phyloP scores from a whole-genome alignment of 805 yeast genomes.

The Sugiyamaella boreocaroliniensis region DNA sequence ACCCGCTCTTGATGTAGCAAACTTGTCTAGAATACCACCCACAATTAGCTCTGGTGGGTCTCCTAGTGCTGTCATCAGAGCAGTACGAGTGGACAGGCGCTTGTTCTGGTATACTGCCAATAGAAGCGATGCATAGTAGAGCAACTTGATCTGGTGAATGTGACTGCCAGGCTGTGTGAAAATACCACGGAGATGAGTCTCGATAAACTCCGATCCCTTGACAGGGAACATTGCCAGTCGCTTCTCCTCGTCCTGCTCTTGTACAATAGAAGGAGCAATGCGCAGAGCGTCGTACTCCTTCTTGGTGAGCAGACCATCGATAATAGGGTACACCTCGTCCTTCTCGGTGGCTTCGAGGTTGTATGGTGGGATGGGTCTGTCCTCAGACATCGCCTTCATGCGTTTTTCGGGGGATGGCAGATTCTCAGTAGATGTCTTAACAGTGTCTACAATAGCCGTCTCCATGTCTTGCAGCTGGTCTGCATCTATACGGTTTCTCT shows the following conservation, averaged over 20 bases:
- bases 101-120: constrained; percentile 74
- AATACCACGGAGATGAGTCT: constrained; percentile 28
- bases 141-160: constrained; percentile 53
- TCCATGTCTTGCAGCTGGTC: constrained; percentile 70
- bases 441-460: constrained; percentile 73
- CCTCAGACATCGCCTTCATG: constrained; percentile 48
- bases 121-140: constrained; percentile 75
- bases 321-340: constrained; percentile 68
- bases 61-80: constrained; percentile 49
- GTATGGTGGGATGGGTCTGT: constrained; percentile 78
- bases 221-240: constrained; percentile 59
- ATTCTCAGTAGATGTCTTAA: constrained; percentile 58
- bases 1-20: constrained; percentile 54
- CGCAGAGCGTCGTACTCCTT: constrained; percentile 59
- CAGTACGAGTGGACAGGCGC: constrained; percentile 47
- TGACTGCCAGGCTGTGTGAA: constrained; percentile 39
- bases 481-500: constrained; percentile 80
- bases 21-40: constrained; percentile 64
- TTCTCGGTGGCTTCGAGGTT: constrained; percentile 73
- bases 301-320: constrained; percentile 61
- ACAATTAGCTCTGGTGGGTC: constrained; percentile 67
- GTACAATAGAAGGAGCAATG: constrained; percentile 46
- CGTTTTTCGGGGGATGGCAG: constrained; percentile 69
- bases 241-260: constrained; percentile 43
- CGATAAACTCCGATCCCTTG: constrained; percentile 48